Evolutionary conservation across 129 eudicot genomes (phyloP).

Genomic region (Erigeron canadensis): DNA sequence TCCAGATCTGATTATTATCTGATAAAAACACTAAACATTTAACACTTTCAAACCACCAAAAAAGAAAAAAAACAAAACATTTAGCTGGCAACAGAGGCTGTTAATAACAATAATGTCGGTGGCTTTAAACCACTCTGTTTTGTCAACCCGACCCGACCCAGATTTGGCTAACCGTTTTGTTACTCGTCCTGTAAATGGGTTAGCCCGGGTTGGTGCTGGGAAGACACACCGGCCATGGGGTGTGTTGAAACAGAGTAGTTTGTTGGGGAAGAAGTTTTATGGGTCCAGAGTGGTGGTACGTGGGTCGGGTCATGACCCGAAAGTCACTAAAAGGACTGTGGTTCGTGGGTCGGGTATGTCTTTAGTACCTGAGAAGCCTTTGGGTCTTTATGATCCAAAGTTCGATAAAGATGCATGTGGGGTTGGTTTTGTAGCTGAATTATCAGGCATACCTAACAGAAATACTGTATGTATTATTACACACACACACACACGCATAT

Average conservation of each 20-base stretch:
- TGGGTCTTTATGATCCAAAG: slow-evolving; percentile 82
- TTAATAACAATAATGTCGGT: slow-evolving; percentile 51
- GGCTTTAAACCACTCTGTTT: slow-evolving; percentile 50
- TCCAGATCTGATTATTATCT: slow-evolving; percentile 22
- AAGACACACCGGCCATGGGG: slow-evolving; percentile 23
- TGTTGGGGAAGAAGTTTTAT: slow-evolving; percentile 42
- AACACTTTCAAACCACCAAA: neutral
- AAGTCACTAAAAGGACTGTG: slow-evolving; percentile 34
- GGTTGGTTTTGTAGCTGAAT: slow-evolving; percentile 96
- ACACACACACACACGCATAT: too few species aligned
- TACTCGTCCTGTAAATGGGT: slow-evolving; percentile 17
- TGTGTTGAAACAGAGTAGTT: slow-evolving; percentile 34
- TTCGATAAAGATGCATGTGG: slow-evolving; percentile 97
- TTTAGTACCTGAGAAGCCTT: slow-evolving; percentile 88
- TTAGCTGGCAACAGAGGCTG: too few species aligned
- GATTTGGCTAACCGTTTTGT: neutral
- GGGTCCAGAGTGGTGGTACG: slow-evolving; percentile 35
- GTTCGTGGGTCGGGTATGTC: slow-evolving; percentile 61
- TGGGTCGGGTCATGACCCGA: slow-evolving; percentile 48
- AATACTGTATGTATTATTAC: slow-evolving; percentile 87
- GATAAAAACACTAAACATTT: slow-evolving; percentile 7
- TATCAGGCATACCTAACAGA: slow-evolving; percentile 79
- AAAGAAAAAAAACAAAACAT: neutral
- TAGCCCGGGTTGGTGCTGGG: slow-evolving; percentile 33
- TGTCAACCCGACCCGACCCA: slow-evolving; percentile 33